A percentile compares a stretch with the other conserved stretches of the same genome.
Conservation (phyloP, 345 rosid species). For the Mercurialis annua region DNA sequence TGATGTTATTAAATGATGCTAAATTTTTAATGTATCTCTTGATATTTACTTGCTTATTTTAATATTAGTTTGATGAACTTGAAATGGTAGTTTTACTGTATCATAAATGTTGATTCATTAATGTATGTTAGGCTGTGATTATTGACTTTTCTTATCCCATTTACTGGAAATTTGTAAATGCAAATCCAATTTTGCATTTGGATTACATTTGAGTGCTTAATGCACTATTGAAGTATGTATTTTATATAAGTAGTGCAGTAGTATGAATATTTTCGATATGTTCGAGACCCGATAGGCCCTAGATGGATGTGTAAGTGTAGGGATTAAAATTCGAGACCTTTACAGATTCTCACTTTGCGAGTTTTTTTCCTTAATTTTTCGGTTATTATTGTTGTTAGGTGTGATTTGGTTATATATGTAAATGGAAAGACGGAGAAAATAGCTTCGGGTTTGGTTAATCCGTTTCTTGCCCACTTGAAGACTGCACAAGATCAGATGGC, state of each 20-base stretch:
- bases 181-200: neutral
- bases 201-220: neutral
- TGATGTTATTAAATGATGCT: neutral
- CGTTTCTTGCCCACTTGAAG: slow-evolving; percentile 86
- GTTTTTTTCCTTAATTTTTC: too few species aligned
- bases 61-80: neutral
- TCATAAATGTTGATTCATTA: neutral
- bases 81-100: neutral
- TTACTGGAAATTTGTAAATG: neutral
- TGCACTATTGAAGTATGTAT: neutral
- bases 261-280: too few species aligned
- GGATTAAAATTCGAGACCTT: too few species aligned
- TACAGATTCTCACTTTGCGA: too few species aligned
- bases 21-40: neutral
- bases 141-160: neutral
- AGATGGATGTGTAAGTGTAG: too few species aligned
- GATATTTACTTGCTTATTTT: neutral
- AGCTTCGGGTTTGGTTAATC: slow-evolving; percentile 86
- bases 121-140: neutral
- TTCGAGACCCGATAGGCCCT: too few species aligned
- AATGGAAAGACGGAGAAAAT: slow-evolving; percentile 79
- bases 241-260: neutral
- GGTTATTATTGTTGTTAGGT: slow-evolving; percentile 41
- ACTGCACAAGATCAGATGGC: slow-evolving; percentile 74
- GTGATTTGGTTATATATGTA: slow-evolving; percentile 76